Evolutionary conservation across 345 rosid genomes (phyloP).

Genomic region (Geranium rotundifolium): DNA sequence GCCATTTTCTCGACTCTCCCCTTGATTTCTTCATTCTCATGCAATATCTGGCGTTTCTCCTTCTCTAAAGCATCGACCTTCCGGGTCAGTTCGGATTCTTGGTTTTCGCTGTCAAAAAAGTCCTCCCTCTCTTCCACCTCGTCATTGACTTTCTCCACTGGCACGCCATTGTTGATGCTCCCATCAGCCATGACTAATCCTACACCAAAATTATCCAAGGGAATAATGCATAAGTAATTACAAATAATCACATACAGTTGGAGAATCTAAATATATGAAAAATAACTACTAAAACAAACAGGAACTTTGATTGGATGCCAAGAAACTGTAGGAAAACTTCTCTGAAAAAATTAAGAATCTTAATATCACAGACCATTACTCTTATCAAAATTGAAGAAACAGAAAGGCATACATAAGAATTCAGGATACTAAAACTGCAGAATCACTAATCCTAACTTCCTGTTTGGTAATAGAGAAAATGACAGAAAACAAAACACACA

Average conservation of each 20-base stretch:
- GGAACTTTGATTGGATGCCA: no score
- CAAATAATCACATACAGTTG: no score
- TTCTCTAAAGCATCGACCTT: conserved; percentile 37
- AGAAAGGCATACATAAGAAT: neutral
- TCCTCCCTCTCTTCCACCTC: conserved; percentile 10
- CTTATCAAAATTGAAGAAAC: neutral
- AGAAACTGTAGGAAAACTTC: no score
- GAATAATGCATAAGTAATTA: neutral
- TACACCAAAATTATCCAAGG: neutral
- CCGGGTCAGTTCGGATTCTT: conserved; percentile 18
- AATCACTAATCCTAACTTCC: neutral
- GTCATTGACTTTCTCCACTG: no score
- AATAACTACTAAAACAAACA: no score
- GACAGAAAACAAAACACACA: neutral
- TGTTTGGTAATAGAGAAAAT: neutral
- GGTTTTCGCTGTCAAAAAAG: conserved; percentile 17
- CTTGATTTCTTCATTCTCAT: conserved; percentile 29
- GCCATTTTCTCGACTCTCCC: conserved; percentile 19
- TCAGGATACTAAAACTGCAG: neutral
- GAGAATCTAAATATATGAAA: no score
- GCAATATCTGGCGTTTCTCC: conserved; percentile 33
- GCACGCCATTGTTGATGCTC: no score
- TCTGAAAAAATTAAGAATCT: no score
- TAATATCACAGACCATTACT: no score
- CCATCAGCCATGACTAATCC: conserved; percentile 19